These are phyloP conservation scores for Carex myosuroides DNA, from an alignment of 176 grass and related monocot genomes.

Conservation along the genomic window DNA sequence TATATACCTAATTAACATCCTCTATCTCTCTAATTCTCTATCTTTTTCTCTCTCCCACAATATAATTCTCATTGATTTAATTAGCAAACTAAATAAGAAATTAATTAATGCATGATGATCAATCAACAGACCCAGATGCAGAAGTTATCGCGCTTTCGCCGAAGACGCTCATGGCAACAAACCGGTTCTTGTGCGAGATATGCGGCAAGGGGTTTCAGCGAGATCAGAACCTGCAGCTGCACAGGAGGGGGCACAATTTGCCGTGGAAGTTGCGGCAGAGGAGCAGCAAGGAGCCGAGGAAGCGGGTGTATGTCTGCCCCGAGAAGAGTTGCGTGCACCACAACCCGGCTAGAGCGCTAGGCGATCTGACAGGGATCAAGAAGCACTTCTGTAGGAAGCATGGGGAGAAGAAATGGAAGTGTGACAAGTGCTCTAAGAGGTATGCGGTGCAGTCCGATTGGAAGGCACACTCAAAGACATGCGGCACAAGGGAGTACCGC, in stretches of 20 bases:
- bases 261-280: slow-evolving; percentile 88
- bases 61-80: neutral
- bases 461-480: slow-evolving; percentile 94
- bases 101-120: neutral
- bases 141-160: slow-evolving; percentile 88
- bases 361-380: slow-evolving; percentile 95
- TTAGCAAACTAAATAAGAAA: neutral
- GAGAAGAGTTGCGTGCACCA: slow-evolving; percentile 83
- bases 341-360: slow-evolving; percentile 67
- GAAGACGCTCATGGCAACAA: slow-evolving; percentile 66
- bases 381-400: slow-evolving; percentile 99
- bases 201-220: slow-evolving; percentile 94
- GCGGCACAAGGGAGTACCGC: slow-evolving; percentile 78
- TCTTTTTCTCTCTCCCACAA: neutral
- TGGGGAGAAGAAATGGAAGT: slow-evolving; percentile 99
- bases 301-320: slow-evolving; percentile 88
- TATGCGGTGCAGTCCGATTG: slow-evolving; percentile 98
- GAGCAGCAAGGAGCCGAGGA: slow-evolving; percentile 64
- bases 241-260: slow-evolving; percentile 81
- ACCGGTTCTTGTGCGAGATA: slow-evolving; percentile 92
- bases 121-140: slow-evolving; percentile 59
- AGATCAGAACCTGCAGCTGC: slow-evolving; percentile 92
- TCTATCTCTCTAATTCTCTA: neutral
- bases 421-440: slow-evolving; percentile 77
- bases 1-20: neutral